phyloP scores from a whole-genome alignment of 352 stramenopile species.

The Nannochloropsis limnetica region DNA sequence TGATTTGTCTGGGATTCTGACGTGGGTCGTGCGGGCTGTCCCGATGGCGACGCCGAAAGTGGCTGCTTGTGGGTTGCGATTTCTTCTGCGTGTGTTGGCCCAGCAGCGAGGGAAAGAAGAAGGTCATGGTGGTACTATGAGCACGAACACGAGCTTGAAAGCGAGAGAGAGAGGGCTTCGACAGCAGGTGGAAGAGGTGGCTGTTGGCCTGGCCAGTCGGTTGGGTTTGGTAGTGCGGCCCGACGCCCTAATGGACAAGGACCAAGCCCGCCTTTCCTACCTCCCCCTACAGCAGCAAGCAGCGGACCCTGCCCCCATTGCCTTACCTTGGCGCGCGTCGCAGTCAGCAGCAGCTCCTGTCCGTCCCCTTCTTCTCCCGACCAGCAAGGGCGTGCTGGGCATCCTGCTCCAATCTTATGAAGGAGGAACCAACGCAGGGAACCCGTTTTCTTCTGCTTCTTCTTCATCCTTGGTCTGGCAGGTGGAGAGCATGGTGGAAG shows the following conservation, averaged over 20 bases:
- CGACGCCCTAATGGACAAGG: not conserved
- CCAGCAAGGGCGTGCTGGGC: slow-evolving; percentile 1
- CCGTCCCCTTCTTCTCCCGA: not conserved
- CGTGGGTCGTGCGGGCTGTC: not conserved
- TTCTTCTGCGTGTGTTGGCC: slow-evolving; percentile 7
- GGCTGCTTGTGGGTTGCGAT: slow-evolving; percentile 6
- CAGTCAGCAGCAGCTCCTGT: not conserved
- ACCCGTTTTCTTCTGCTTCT: no score
- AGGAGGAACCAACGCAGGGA: not conserved
- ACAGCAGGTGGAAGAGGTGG: slow-evolving; percentile 22
- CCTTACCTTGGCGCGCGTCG: not conserved
- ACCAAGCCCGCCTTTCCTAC: not conserved
- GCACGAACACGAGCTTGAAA: not conserved
- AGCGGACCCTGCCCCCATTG: not conserved
- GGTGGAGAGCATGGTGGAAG: not conserved
- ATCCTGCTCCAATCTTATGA: not conserved
- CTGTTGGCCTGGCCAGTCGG: not conserved
- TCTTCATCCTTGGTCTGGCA: not conserved
- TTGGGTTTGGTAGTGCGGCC: not conserved
- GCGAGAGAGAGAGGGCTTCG: not conserved
- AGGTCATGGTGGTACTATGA: not conserved
- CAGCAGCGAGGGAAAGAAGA: not conserved
- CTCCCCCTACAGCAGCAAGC: not conserved
- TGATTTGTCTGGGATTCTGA: not conserved
- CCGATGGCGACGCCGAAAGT: not conserved